Conservation (phyloP, 2,329 filamentous ascomycete species). For the Sporothrix pseudoabietina region DNA sequence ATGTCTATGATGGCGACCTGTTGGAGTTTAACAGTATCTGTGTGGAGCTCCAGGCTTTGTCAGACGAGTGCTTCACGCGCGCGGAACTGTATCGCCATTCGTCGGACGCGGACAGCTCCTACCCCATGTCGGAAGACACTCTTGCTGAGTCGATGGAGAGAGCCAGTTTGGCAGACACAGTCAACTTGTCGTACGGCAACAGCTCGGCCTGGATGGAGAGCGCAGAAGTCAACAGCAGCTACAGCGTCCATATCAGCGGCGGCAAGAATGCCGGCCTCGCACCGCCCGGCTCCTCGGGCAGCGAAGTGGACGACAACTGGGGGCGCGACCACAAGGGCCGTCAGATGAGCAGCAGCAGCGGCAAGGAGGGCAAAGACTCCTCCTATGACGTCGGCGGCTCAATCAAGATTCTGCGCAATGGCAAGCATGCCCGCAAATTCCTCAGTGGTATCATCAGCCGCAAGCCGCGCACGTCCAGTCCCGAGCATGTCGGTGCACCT, state of each 20-base stretch:
- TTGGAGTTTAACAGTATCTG: slow-evolving; percentile 57
- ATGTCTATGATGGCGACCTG: slow-evolving; percentile 55
- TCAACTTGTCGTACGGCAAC: slow-evolving; percentile 44
- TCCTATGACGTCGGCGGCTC: slow-evolving; percentile 42
- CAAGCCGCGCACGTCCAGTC: slow-evolving; percentile 39
- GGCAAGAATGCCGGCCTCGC: slow-evolving; percentile 4
- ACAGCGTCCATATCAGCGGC: not conserved
- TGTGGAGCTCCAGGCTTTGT: slow-evolving; percentile 52
- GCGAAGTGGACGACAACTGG: slow-evolving; percentile 46
- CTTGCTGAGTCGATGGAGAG: slow-evolving; percentile 55
- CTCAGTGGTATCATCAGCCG: slow-evolving; percentile 48
- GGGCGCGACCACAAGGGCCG: slow-evolving; percentile 37
- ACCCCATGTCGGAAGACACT: slow-evolving; percentile 39
- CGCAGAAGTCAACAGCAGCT: slow-evolving; percentile 25
- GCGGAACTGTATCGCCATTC: slow-evolving; percentile 50
- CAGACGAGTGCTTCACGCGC: slow-evolving; percentile 55
- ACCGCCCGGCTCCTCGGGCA: slow-evolving; percentile 56
- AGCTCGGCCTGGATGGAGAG: slow-evolving; percentile 31
- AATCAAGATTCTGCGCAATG: slow-evolving; percentile 44
- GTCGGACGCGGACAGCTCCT: slow-evolving; percentile 38
- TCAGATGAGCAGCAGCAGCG: slow-evolving; percentile 36
- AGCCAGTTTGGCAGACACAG: slow-evolving; percentile 44
- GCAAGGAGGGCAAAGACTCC: slow-evolving; percentile 34
- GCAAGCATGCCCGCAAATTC: slow-evolving; percentile 48
- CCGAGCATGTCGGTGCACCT: slow-evolving; percentile 35